Conservation (phyloP, 345 rosid species). For the Ceriops decandra region DNA sequence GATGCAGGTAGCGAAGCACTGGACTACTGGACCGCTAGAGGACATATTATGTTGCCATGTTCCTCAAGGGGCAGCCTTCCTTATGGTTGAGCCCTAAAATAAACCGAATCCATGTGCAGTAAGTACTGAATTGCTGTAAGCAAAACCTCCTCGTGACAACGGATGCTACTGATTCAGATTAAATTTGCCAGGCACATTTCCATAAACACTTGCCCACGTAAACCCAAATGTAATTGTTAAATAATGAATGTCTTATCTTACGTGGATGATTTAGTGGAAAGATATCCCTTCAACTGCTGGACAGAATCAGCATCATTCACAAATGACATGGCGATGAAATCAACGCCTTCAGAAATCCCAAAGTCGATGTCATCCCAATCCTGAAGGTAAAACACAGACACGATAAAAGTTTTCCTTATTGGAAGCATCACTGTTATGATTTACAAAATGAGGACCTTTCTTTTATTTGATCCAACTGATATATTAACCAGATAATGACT, state of each 20-base stretch:
- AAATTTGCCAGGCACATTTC: no score
- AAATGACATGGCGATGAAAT: slow-evolving; percentile 62
- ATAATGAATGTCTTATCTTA: slow-evolving; percentile 23
- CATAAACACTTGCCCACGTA: no score
- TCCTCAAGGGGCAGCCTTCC: no score
- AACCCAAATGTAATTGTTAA: no score
- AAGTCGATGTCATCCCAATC: slow-evolving; percentile 67
- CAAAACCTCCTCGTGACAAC: no score
- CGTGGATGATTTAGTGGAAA: slow-evolving; percentile 48
- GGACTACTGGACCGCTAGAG: no score
- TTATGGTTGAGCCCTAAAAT: no score
- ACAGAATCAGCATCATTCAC: slow-evolving; percentile 53
- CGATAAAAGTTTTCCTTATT: background rate
- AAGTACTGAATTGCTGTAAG: no score
- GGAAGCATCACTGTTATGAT: background rate
- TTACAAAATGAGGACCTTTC: background rate
- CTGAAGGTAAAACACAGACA: slow-evolving; percentile 25
- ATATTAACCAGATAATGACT: background rate
- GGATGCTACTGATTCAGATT: no score
- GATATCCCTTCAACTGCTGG: slow-evolving; percentile 46
- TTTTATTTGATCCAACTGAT: background rate
- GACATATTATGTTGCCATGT: no score
- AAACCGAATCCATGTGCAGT: no score
- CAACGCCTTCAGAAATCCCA: slow-evolving; percentile 60
- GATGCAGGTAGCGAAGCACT: no score